Base-by-base conservation (phyloP, 2,329 filamentous ascomycete genomes). In the Colletotrichum abscissum region DNA sequence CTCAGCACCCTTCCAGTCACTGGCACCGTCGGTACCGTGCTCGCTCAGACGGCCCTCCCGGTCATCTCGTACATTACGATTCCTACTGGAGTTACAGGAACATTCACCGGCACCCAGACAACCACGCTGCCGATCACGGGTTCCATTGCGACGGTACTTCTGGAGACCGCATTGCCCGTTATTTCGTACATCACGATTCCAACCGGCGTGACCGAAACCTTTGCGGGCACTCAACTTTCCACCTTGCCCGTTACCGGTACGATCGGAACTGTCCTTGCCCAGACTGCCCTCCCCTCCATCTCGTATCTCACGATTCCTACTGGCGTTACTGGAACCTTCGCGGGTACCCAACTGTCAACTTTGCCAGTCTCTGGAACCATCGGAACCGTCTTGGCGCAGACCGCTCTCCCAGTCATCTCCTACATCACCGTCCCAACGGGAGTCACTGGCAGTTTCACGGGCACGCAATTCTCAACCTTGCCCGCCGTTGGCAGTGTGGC, bases 41-140 rank as follows among this genome's bases (percentile, higher is more conserved):
- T 63, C 19, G 16, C 49, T 9, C 26, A 63, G 42, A 63, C 60
- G 5, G 60, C 42, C 11, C 26, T 46, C 14, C 35, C 56, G 30
- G 58, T 26, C 7, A 67, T 42, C 2, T 59, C 56, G 14, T 59
- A 67, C 42, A 28, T 52, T 5, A 71, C 63, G 16, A 60, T 46
- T 14, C 30, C 42, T 7, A 67, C 63, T 14, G 69, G 69, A 4
- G 35, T 71, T n/a, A 24, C 49, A 5, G 69, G 69, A 7, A 57
- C 56, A 0, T 71, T 71, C 49, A 19, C 49, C 35, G 69, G 69
- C 16, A 71, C 69, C 1, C 56, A 33, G n/a, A 66, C 67, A 4
- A 58, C 55, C 2, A 70, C 67, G 6, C 11, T 64, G 8, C 35
- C 63, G 0, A 46, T 26, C 16, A 22, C 26, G 5, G 60, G 60